These are phyloP conservation scores for Zymoseptoria crescenta DNA, from an alignment of 2,329 filamentous ascomycete genomes.

Conservation along the genomic window DNA sequence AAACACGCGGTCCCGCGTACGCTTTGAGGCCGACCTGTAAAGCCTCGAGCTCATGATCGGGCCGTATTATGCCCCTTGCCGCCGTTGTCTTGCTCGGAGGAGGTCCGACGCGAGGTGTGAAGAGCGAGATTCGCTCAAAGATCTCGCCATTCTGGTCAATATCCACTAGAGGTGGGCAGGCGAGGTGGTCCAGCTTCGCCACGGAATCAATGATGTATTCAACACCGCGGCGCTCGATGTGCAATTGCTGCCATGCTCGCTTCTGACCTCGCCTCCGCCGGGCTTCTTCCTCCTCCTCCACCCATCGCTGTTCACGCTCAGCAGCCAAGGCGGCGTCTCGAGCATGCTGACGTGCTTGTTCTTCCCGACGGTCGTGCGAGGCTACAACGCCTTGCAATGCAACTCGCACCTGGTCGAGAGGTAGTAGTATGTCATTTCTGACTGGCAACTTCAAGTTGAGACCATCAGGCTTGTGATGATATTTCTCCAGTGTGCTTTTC, in stretches of 20 bases:
- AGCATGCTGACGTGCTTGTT: background rate
- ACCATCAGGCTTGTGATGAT: slow-evolving; percentile 5
- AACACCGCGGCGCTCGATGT: slow-evolving; percentile 15
- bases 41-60: slow-evolving; percentile 24
- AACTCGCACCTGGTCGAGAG: slow-evolving; percentile 10
- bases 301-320: background rate
- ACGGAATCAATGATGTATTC: slow-evolving; percentile 8
- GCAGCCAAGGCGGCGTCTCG: background rate
- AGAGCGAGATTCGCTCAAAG: slow-evolving; percentile 34
- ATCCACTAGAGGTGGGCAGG: slow-evolving; percentile 13
- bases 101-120: slow-evolving; percentile 27
- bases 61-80: slow-evolving; percentile 25
- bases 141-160: slow-evolving; percentile 33
- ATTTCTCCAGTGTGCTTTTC: slow-evolving; percentile 6
- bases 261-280: background rate
- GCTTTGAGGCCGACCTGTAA: slow-evolving; percentile 22
- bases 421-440: slow-evolving; percentile 9
- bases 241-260: slow-evolving; percentile 19
- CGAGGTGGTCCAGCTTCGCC: slow-evolving; percentile 18
- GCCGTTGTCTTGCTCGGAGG: slow-evolving; percentile 15
- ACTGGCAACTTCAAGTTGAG: slow-evolving; percentile 16
- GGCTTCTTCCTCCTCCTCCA: slow-evolving; percentile 1
- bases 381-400: slow-evolving; percentile 10
- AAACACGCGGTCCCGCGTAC: slow-evolving; percentile 21
- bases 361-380: background rate